Conservation (phyloP, 2,329 filamentous ascomycete species). For the Apiospora aurea region DNA sequence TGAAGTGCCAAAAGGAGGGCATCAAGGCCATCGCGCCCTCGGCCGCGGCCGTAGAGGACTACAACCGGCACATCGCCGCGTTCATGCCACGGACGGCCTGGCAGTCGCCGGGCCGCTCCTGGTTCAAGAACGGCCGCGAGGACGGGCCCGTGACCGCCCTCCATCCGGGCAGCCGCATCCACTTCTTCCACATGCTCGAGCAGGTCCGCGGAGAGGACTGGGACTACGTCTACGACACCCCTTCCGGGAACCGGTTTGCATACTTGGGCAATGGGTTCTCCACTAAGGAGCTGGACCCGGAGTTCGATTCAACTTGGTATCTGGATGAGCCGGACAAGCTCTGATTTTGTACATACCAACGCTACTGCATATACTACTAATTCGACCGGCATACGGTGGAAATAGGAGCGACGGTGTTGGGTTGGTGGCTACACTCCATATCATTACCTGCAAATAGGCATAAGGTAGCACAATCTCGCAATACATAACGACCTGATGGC, state of each 20-base stretch:
- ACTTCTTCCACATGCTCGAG: conserved; percentile 62
- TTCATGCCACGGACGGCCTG: conserved; percentile 64
- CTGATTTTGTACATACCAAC: not conserved
- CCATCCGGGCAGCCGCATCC: conserved; percentile 58
- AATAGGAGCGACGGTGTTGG: not conserved
- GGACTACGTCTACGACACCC: conserved; percentile 55
- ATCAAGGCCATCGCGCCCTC: conserved; percentile 56
- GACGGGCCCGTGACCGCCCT: conserved; percentile 56
- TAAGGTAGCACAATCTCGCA: no score
- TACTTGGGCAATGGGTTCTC: conserved; percentile 63
- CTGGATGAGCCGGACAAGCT: conserved; percentile 38
- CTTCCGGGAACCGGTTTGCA: conserved; percentile 52
- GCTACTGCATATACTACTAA: not conserved
- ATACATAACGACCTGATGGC: not conserved
- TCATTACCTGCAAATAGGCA: not conserved
- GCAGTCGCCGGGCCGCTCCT: conserved; percentile 54
- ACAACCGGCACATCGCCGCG: conserved; percentile 53
- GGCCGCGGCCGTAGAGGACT: conserved; percentile 56
- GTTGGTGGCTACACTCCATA: not conserved
- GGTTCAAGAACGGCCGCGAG: conserved; percentile 55
- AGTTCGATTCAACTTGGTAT: conserved; percentile 52
- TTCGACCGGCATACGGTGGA: not conserved
- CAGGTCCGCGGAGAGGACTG: conserved; percentile 59
- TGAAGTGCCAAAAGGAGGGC: conserved; percentile 57
- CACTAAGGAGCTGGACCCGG: conserved; percentile 49